Conservation (phyloP, 129 eudicot species). For the Lactuca saligna region DNA sequence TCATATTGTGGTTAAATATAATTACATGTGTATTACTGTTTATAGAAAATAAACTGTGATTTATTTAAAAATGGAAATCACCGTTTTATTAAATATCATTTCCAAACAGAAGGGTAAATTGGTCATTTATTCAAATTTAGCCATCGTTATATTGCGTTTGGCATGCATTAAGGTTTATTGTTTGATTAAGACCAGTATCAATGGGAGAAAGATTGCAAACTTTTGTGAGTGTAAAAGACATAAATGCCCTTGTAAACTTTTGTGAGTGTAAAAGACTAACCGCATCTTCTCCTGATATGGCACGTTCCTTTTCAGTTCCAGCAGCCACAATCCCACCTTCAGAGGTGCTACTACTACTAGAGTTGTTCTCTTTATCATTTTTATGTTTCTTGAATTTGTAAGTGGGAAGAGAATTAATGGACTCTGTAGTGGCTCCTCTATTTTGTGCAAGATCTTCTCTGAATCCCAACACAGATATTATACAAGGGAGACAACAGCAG, state of each 20-base stretch:
- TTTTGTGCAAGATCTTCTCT: conserved; percentile 83
- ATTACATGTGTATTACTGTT: no score
- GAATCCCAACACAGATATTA: conserved; percentile 84
- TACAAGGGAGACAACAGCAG: conserved; percentile 99
- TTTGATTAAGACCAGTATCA: no score
- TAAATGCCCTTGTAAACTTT: not conserved
- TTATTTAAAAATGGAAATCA: no score
- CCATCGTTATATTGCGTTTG: no score
- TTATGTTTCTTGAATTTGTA: conserved; percentile 79
- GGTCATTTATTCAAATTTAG: no score
- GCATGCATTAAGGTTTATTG: no score
- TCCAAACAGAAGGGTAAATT: no score
- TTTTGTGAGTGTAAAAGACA: not conserved
- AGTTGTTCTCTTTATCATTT: conserved; percentile 48
- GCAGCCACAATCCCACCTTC: conserved; percentile 94
- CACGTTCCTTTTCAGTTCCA: conserved; percentile 90
- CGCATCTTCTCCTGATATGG: conserved; percentile 95
- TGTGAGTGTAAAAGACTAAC: conserved; percentile 36
- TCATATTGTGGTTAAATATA: no score
- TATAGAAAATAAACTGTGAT: no score
- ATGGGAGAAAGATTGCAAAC: no score
- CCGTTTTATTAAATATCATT: no score
- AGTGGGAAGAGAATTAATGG: conserved; percentile 79
- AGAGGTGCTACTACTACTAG: conserved; percentile 40
- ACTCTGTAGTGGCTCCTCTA: conserved; percentile 93